A percentile compares a stretch with the other conserved stretches of the same genome.
Conservation (phyloP, 257 asterid species). For the Solanum medicagineum region DNA sequence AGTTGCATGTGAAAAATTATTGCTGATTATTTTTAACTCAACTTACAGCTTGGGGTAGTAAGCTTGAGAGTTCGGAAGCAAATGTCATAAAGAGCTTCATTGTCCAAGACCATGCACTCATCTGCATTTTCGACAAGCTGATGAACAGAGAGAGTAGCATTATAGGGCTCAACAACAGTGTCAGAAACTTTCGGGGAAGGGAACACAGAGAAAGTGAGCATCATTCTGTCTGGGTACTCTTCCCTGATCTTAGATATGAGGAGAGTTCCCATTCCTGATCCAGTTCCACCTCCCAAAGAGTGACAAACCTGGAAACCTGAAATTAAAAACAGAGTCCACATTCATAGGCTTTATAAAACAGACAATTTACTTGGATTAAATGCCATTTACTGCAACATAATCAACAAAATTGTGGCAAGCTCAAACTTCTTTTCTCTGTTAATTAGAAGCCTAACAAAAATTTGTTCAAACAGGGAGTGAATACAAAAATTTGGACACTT, state of each 20-base stretch:
- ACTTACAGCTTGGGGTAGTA: conserved; percentile 72
- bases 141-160: conserved; percentile 71
- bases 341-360: background rate
- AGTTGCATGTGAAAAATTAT: background rate
- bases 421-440: background rate
- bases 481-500: background rate
- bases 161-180: conserved; percentile 74
- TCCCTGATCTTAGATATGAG: conserved; percentile 68
- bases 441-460: background rate
- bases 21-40: background rate
- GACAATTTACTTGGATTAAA: background rate
- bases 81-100: conserved; percentile 61
- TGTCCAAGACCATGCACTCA: conserved; percentile 74
- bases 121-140: conserved; percentile 81
- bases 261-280: conserved; percentile 84
- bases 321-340: background rate
- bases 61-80: conserved; percentile 67
- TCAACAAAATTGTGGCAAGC: background rate
- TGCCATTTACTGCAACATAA: background rate
- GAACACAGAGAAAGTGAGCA: conserved; percentile 79
- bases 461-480: background rate
- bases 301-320: conserved; percentile 76
- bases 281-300: conserved; percentile 84
- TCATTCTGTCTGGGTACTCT: conserved; percentile 76
- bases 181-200: conserved; percentile 79